Percentiles rank a stretch among this genome's conserved stretches.
Evolutionary conservation across 306 rosid genomes (phyloP).

Genomic region (Cicer bijugum): DNA sequence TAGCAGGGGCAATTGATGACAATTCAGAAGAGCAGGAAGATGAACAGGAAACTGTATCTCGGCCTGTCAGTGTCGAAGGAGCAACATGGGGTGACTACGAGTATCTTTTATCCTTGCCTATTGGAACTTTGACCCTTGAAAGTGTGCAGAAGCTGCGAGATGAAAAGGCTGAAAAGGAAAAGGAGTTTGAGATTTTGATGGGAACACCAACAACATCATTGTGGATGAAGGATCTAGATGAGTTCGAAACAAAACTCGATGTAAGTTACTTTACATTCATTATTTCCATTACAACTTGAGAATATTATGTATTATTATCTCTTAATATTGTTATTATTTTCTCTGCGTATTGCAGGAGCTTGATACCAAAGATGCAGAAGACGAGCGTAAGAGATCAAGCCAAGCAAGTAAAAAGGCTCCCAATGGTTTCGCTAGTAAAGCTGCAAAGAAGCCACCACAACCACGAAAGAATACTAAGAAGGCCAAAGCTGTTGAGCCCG

Average conservation of each 20-base stretch:
- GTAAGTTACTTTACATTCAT: conserved; percentile 46
- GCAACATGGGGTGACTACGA: conserved; percentile 67
- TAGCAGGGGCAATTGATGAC: conserved; percentile 84
- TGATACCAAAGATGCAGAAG: conserved; percentile 69
- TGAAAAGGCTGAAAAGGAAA: conserved; percentile 63
- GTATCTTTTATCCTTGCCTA: conserved; percentile 75
- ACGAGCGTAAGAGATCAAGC: conserved; percentile 56
- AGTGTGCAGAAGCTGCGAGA: conserved; percentile 70
- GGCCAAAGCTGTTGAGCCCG: conserved; percentile 56
- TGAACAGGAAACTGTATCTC: conserved; percentile 59
- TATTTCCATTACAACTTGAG: no score
- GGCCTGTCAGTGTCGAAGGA: conserved; percentile 41
- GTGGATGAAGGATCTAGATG: conserved; percentile 84
- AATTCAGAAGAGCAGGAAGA: conserved; percentile 68
- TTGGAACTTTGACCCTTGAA: conserved; percentile 81
- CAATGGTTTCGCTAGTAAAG: conserved; percentile 42
- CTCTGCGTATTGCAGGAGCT: conserved; percentile 59
- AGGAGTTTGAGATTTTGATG: conserved; percentile 65
- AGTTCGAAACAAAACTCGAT: conserved; percentile 70
- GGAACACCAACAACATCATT: conserved; percentile 66
- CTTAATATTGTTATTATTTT: not conserved
- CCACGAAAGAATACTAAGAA: conserved; percentile 78
- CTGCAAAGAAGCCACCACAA: conserved; percentile 70
- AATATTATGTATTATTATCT: not conserved
- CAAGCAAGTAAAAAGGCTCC: conserved; percentile 49